Evolutionary conservation across 1,139 yeast species (phyloP).

Genomic region (Ogataea hybrid): DNA sequence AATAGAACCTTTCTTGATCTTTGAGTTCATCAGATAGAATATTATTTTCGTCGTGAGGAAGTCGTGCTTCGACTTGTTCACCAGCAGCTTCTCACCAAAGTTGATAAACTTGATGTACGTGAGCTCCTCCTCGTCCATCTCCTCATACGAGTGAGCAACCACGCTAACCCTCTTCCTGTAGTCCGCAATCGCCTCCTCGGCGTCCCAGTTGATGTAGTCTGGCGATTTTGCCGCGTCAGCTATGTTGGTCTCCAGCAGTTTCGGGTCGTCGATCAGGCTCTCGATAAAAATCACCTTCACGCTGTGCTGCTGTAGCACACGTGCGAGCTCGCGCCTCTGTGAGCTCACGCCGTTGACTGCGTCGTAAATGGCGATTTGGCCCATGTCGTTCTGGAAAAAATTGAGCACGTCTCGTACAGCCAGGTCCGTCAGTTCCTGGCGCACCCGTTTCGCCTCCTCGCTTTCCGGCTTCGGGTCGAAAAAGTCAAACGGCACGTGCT

Average conservation of each 20-base stretch:
- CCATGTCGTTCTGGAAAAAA: conserved; percentile 72
- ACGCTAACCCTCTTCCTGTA: conserved; percentile 44
- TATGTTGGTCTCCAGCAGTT: conserved; percentile 70
- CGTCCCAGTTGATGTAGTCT: conserved; percentile 77
- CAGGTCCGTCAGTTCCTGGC: conserved; percentile 58
- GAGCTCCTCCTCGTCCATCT: conserved; percentile 46
- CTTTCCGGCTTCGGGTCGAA: conserved; percentile 63
- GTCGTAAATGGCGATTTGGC: conserved; percentile 95
- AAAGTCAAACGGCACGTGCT: conserved; percentile 65
- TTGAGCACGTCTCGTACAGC: conserved; percentile 68
- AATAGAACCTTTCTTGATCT: conserved; percentile 81
- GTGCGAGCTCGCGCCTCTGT: conserved; percentile 59
- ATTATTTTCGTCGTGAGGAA: conserved; percentile 87
- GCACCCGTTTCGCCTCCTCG: conserved; percentile 50
- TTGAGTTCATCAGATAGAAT: conserved; percentile 86
- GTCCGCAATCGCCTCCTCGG: conserved; percentile 58
- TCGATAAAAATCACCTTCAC: conserved; percentile 87
- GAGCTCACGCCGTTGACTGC: conserved; percentile 84
- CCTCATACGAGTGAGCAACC: conserved; percentile 44
- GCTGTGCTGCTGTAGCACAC: conserved; percentile 51
- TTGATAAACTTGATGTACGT: conserved; percentile 82
- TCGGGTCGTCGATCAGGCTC: conserved; percentile 74
- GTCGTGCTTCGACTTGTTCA: conserved; percentile 81
- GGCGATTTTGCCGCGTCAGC: conserved; percentile 87
- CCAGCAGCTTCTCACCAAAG: conserved; percentile 83